A percentile compares a stretch with the other conserved stretches of the same genome.
Conservation (phyloP, 495 filamentous ascomycete species). For the Hypomontagnella monticulosa region DNA sequence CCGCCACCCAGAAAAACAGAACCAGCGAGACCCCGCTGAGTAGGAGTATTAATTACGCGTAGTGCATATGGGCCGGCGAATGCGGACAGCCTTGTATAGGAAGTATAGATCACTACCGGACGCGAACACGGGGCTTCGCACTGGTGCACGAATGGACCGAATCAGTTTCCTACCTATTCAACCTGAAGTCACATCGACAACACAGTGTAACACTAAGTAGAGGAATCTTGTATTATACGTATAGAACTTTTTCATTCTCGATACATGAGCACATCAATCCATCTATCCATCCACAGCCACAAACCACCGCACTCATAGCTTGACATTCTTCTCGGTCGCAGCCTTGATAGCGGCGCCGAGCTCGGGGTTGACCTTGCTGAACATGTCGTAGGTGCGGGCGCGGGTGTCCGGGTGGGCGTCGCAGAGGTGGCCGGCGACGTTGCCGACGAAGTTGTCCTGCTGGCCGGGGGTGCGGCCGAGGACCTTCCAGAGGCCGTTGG, state of each 20-base stretch:
- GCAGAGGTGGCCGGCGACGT: slow-evolving; percentile 67
- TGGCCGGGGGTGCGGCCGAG: slow-evolving; percentile 68
- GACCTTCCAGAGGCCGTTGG: slow-evolving; percentile 71
- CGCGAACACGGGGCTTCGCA: too few species aligned
- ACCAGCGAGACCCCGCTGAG: too few species aligned
- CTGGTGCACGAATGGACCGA: too few species aligned
- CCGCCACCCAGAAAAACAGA: too few species aligned
- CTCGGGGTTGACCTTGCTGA: slow-evolving; percentile 58
- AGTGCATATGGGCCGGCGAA: too few species aligned
- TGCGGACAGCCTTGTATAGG: too few species aligned
- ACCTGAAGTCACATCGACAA: slow-evolving; percentile 8
- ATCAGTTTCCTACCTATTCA: too few species aligned
- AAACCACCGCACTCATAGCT: slow-evolving; percentile 10
- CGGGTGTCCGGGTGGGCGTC: slow-evolving; percentile 57
- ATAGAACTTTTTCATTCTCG: slow-evolving; percentile 7
- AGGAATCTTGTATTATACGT: slow-evolving; percentile 23
- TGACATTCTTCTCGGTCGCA: slow-evolving; percentile 63
- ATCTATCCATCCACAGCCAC: not conserved
- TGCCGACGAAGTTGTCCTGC: slow-evolving; percentile 73
- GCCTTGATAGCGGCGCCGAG: slow-evolving; percentile 53
- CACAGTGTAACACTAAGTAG: not conserved
- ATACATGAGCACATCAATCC: not conserved
- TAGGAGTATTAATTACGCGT: too few species aligned
- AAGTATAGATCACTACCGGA: too few species aligned
- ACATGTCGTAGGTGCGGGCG: slow-evolving; percentile 67